These are phyloP conservation scores for Fallopia convolvulus DNA, from an alignment of 148 eudicot species.

Conservation along the genomic window DNA sequence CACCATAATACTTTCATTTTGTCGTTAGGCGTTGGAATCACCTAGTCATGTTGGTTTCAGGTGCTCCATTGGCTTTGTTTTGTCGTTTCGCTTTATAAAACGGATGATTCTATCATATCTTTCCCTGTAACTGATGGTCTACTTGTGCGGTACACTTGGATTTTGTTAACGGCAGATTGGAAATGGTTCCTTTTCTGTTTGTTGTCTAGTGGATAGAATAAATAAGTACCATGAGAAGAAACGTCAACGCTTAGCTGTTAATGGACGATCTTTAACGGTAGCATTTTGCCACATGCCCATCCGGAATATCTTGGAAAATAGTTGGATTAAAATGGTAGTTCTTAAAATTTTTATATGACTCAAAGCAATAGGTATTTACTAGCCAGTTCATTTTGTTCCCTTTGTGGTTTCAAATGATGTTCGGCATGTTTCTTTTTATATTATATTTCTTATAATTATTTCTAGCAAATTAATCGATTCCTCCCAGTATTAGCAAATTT, in stretches of 20 bases:
- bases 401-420: not conserved
- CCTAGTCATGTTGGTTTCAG: not conserved
- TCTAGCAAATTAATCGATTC: not conserved
- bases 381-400: not conserved
- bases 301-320: not conserved
- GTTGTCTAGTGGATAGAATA: not conserved
- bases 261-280: not conserved
- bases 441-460: not conserved
- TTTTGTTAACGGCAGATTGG: not conserved
- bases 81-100: not conserved
- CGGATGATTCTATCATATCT: not conserved
- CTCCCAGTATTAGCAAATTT: not conserved
- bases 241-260: not conserved
- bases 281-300: not conserved
- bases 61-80: not conserved
- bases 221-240: not conserved
- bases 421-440: not conserved
- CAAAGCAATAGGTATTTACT: not conserved
- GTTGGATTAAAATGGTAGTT: not conserved
- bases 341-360: not conserved
- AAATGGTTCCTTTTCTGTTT: not conserved
- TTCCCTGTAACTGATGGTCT: not conserved
- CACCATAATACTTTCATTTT: not conserved
- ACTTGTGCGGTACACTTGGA: not conserved
- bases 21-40: not conserved